Base-by-base conservation (phyloP, 768 basidiomycete genomes). In the Mycena epipterygia region DNA sequence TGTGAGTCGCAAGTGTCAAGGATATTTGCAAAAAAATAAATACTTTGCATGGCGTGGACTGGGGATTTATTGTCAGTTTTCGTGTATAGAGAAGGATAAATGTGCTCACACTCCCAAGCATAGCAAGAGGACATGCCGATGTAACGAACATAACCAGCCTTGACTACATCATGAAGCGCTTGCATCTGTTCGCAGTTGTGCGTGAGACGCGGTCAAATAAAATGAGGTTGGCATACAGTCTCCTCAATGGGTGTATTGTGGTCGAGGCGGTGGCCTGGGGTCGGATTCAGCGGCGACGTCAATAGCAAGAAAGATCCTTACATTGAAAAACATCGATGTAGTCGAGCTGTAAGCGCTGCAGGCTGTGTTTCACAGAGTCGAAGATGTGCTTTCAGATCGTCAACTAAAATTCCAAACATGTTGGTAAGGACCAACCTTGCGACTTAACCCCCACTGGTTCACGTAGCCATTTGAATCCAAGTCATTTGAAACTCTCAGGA, bases 81-180 rank as follows among this genome's bases (percentile, higher is more conserved):
- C 21, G 46, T 17, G 21, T 23, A 30, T 41, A 14, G 56, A 30
- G 17, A 66, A 46, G n/a, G 58, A 33, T 25, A 37, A 37, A 32
- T 27, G 32, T 37, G 74, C 84, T 30, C 73, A 88, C 88, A 89
- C 77, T 89, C 87, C 78, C 82, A 89, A 3, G 88, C 88, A 71
- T 80, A 83, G 75, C 88, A 89, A 6, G 86, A 88, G n/a, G 84
- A 85, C 86, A 89, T 89, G 33, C 89, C 88, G 39, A 90, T 84
- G 70, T 89, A 91, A 32, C 90, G 84, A 29, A 87, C 90, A 67
- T 89, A 88, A 3, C 91, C 90, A 1, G 88, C 87, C 70, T 90
- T 77, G 7, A 92, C 89, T 29, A 92, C 87, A 66, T 91, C 91
- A 60, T 92, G 88, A 16, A 91, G 81, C 9, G 90, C 90, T 84